Base-by-base conservation (phyloP, 179 eudicot genomes). In the Dionaea muscipula region DNA sequence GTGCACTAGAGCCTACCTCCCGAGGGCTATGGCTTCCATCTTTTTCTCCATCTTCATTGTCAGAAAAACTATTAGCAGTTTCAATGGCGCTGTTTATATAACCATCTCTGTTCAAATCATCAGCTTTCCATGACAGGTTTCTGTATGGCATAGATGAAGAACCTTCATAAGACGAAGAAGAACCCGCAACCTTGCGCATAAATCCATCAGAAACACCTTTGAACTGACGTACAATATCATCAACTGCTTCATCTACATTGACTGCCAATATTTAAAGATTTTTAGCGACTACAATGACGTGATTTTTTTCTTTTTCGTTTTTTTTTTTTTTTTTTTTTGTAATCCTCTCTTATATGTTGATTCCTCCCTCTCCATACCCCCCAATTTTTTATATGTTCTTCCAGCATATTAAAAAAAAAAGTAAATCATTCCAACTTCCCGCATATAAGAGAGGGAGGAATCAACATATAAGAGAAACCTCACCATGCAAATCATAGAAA, bases 191-290 rank as follows among this genome's bases (percentile, higher is more conserved):
- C 73, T 82, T 78, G 55, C 79, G 78, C 65, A 77, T 70, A 28
- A 91, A 73, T 60, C 88, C 91, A 72, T 77, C 94, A 10, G 97
- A 82, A 70, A 82, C 95, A 67, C 99, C 99, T 73, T 79, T 93
- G 75, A 88, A 79, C 70, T 93, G 99, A 54, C 95, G 88, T 50
- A 88, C 85, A 24, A 93, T 81, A 75, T 93, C 99, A 78, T 93
- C 99, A 73, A 93, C 75, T 47, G 99, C 99, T 68, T 88, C 99
- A 72, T 93, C 99, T 54, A 93, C 96, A 59, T 83, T 88, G 28
- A 93, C 99, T 93, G 83, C 65, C 26, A 43, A 43, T 15, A 38
- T n/a, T 31, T 24, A 23, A 31, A 31, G 10, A 31, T 1, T 31
- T 11, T 28, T 31, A 31, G n/a, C n/a, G n/a, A 31, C 8, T 31